phyloP scores from a whole-genome alignment of 345 rosid genomes.

The Hirschfeldia incana region DNA sequence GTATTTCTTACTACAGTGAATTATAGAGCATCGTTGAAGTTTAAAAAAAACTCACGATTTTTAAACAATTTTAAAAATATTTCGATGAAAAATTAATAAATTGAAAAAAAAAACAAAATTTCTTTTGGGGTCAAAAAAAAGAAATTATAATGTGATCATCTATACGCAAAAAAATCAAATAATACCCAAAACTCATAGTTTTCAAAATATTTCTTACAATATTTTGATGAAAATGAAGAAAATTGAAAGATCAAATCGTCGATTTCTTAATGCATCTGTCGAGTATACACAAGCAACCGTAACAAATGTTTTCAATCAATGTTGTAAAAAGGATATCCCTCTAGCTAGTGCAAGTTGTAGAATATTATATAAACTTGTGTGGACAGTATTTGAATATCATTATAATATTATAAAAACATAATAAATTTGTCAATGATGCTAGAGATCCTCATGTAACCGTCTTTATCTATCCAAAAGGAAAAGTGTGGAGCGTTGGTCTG shows the following conservation, averaged over 20 bases:
- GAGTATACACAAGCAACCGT: neutral
- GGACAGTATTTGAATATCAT: conserved; percentile 10
- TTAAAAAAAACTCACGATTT: neutral
- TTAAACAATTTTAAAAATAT: neutral
- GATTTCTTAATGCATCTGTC: neutral
- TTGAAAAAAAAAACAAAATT: neutral
- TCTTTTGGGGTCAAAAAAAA: no score
- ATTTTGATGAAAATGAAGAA: neutral
- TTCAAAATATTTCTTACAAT: neutral
- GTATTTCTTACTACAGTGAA: no score
- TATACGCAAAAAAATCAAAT: neutral
- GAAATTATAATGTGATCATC: neutral
- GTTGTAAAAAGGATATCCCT: neutral
- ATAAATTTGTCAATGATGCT: conserved; percentile 11
- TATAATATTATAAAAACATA: neutral
- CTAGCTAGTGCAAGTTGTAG: conserved; percentile 14
- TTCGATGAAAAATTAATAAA: neutral
- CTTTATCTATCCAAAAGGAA: conserved; percentile 25
- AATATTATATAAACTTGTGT: neutral
- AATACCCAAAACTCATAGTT: neutral
- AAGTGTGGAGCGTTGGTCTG: conserved; percentile 30
- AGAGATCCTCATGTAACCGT: conserved; percentile 21
- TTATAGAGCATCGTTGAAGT: no score
- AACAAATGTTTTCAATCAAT: neutral
- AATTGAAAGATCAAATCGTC: neutral